These are phyloP conservation scores for Diaporthe citrichinensis DNA, from an alignment of 2,329 filamentous ascomycete genomes.

Conservation along the genomic window DNA sequence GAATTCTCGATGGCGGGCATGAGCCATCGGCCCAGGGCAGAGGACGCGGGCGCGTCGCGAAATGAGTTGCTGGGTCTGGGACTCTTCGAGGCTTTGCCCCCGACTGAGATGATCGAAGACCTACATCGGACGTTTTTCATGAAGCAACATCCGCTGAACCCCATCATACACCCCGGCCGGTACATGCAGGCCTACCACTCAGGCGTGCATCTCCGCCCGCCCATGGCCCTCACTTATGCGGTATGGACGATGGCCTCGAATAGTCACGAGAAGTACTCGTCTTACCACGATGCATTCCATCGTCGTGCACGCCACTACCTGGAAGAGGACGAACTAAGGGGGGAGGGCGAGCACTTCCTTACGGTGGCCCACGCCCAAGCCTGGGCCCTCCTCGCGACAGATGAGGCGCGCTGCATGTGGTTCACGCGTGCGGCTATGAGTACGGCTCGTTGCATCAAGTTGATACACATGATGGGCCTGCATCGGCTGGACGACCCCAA, in stretches of 20 bases:
- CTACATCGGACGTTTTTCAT: conserved; percentile 85
- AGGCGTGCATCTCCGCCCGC: conserved; percentile 81
- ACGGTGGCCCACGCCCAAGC: conserved; percentile 85
- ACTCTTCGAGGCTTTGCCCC: conserved; percentile 84
- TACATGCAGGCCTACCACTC: conserved; percentile 82
- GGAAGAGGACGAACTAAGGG: conserved; percentile 88
- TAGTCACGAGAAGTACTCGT: conserved; percentile 78
- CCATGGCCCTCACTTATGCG: conserved; percentile 86
- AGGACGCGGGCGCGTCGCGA: conserved; percentile 43
- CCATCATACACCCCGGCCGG: conserved; percentile 83
- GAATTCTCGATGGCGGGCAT: conserved; percentile 17
- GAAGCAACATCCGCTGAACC: conserved; percentile 78
- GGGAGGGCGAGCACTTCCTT: conserved; percentile 84
- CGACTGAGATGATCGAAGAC: conserved; percentile 84
- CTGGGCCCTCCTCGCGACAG: conserved; percentile 80
- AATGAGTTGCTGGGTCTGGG: conserved; percentile 85
- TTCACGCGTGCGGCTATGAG: conserved; percentile 92
- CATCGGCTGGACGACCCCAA: conserved; percentile 79
- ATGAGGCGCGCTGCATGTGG: conserved; percentile 87
- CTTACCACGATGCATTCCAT: conserved; percentile 85
- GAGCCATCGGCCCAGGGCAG: conserved; percentile 20
- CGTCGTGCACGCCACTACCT: conserved; percentile 85
- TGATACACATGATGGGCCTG: conserved; percentile 88
- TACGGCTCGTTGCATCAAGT: conserved; percentile 76
- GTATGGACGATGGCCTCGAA: conserved; percentile 88